Conservation (phyloP, 139 green algal species). For the Chlorella vulgaris region DNA sequence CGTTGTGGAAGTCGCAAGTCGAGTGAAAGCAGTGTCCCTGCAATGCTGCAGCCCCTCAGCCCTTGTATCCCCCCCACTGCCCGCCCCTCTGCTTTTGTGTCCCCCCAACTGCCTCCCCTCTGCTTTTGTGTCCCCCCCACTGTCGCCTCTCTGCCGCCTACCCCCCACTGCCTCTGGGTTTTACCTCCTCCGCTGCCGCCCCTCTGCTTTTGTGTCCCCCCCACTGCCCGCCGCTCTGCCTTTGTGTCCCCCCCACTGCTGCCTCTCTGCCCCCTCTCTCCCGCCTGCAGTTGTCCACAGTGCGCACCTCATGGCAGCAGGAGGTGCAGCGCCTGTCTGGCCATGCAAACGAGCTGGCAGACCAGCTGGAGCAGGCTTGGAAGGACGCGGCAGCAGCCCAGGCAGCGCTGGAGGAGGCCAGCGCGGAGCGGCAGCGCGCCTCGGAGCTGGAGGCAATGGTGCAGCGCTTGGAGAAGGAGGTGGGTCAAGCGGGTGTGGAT, state of each 20-base stretch:
- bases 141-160: background rate
- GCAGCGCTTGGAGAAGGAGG: background rate
- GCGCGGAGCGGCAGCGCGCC: background rate
- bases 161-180: too few species aligned
- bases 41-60: too few species aligned
- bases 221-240: background rate
- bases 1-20: too few species aligned
- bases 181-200: too few species aligned
- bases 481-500: too few species aligned
- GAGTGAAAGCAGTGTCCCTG: too few species aligned
- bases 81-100: too few species aligned
- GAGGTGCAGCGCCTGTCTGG: slow-evolving; percentile 1
- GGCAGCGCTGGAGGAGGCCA: background rate
- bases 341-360: slow-evolving; percentile 1
- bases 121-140: too few species aligned
- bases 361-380: slow-evolving; percentile 1
- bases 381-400: background rate
- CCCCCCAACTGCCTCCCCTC: too few species aligned
- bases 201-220: too few species aligned
- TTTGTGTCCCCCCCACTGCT: background rate
- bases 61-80: too few species aligned
- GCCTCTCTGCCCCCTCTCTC: background rate
- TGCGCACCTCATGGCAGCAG: background rate
- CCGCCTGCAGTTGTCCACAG: background rate
- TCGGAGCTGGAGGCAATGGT: slow-evolving; percentile 5